Evolutionary conservation across 2,329 filamentous ascomycete species (phyloP), one percentile per base, ranked within the genome.

Genomic region (Verticillium dahliae): DNA sequence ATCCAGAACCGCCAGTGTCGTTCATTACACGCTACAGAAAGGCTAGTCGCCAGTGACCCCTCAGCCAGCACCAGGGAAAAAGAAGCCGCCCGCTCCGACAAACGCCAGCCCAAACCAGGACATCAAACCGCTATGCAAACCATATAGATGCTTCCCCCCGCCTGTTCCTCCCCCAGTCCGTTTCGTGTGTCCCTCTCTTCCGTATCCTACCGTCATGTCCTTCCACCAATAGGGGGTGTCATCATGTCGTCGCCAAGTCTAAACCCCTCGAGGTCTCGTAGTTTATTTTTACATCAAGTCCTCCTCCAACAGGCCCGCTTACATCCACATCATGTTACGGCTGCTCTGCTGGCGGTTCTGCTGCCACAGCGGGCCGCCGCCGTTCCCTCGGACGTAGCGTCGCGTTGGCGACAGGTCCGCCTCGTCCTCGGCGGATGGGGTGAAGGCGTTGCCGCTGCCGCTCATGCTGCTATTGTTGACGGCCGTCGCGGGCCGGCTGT

Each of bases 331-430:
- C 65, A 80, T 62, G 69, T 79, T 83, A 59, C 81, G 74, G 64
- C 74, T 75, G 45, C 45, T 50, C 63, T 78, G 78, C 60, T 76
- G 75, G 61, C 81, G 73, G 59, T 82, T 82, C 71, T 84, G 81
- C 70, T 84, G 81, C 81, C 81, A 84, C 41, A 84, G 70, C 5
- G 80, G 80, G 52, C 79, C 71, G 31, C 75, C 71, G 2, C 72
- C 73, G 6, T 65, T 65, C 34, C 70, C 27, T 65, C 68, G 33
- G 67, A 68, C 22, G 67, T 65, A 65, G 45, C 45, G 45, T n/a
- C n/a, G n/a, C 45, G 45, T 18, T 5, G 9, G n/a, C 7, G 35
- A 67, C 67, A 57, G 67, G 37, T 38, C 65, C 64, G 45, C 45
- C 45, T 50, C 45, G 18, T 14, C 45, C 45, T 50, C 45, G 27